phyloP scores from a whole-genome alignment of 371 early-diverging fungal species.

The Mortierella sp. region DNA sequence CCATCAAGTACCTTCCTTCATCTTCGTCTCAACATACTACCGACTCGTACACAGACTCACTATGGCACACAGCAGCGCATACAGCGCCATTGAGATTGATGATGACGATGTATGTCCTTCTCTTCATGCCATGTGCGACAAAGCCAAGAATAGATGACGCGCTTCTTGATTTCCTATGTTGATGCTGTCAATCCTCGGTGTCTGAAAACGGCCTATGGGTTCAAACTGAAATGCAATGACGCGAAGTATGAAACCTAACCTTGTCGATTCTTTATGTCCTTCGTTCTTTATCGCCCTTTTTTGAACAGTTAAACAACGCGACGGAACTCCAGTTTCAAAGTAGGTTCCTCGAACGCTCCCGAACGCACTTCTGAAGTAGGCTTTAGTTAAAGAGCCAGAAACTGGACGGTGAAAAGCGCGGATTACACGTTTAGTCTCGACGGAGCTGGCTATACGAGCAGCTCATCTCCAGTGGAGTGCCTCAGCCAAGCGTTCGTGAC shows the following conservation, averaged over 20 bases:
- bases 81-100: conserved; percentile 53
- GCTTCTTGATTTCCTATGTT: background rate
- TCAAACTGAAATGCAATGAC: too few relatives aligned
- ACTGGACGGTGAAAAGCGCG: too few relatives aligned
- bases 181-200: background rate
- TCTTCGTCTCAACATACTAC: background rate
- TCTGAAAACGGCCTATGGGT: too few relatives aligned
- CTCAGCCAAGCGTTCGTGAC: too few relatives aligned
- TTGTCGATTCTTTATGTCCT: background rate
- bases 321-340: conserved; percentile 54
- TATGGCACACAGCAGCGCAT: conserved; percentile 33
- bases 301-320: conserved; percentile 29
- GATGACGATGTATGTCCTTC: conserved; percentile 35
- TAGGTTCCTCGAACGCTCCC: conserved; percentile 19
- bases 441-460: too few relatives aligned
- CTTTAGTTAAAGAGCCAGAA: background rate
- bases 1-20: too few relatives aligned
- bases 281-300: too few relatives aligned
- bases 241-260: too few relatives aligned
- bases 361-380: too few relatives aligned
- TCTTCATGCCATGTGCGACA: background rate
- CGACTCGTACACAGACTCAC: background rate
- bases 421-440: too few relatives aligned
- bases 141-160: too few relatives aligned
- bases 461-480: too few relatives aligned